A percentile compares a stretch with the other conserved stretches of the same genome.
Conservation (phyloP, 768 basidiomycete species). For the Cyclocybe aegerita region DNA sequence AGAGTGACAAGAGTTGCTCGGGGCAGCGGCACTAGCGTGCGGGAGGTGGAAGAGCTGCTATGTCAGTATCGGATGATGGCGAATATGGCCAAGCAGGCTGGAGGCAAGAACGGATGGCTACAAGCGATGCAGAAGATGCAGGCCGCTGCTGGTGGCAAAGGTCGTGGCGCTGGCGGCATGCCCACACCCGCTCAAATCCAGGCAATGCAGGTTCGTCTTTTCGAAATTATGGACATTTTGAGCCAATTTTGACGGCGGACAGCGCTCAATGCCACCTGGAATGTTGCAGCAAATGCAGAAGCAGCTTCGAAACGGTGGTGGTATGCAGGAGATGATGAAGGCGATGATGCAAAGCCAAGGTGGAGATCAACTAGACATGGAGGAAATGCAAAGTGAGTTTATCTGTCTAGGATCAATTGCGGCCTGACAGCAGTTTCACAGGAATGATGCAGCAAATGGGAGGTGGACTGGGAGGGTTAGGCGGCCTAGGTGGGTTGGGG, state of each 20-base stretch:
- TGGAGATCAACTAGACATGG: slow-evolving; percentile 89
- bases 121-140: slow-evolving; percentile 95
- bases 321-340: slow-evolving; percentile 98
- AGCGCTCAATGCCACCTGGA: slow-evolving; percentile 94
- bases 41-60: slow-evolving; percentile 96
- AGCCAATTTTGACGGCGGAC: neutral
- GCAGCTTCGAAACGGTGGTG: slow-evolving; percentile 76
- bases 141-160: slow-evolving; percentile 79
- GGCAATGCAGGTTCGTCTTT: slow-evolving; percentile 77
- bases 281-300: slow-evolving; percentile 93
- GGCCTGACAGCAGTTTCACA: slow-evolving; percentile 25
- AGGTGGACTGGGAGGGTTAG: slow-evolving; percentile 60
- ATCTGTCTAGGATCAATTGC: neutral
- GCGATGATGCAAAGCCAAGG: slow-evolving; percentile 96
- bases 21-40: slow-evolving; percentile 91
- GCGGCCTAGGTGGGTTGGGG: slow-evolving; percentile 57
- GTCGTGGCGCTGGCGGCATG: slow-evolving; percentile 84
- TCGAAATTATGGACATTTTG: neutral
- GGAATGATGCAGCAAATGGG: slow-evolving; percentile 92
- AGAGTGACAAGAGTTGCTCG: slow-evolving; percentile 87
- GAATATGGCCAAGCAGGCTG: slow-evolving; percentile 97
- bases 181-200: slow-evolving; percentile 92
- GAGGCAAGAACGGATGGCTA: slow-evolving; percentile 95
- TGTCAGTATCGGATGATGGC: slow-evolving; percentile 99
- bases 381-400: slow-evolving; percentile 85